Evolutionary conservation across 164 flowering plant species (phyloP).

Genomic region (Aristolochia contorta): DNA sequence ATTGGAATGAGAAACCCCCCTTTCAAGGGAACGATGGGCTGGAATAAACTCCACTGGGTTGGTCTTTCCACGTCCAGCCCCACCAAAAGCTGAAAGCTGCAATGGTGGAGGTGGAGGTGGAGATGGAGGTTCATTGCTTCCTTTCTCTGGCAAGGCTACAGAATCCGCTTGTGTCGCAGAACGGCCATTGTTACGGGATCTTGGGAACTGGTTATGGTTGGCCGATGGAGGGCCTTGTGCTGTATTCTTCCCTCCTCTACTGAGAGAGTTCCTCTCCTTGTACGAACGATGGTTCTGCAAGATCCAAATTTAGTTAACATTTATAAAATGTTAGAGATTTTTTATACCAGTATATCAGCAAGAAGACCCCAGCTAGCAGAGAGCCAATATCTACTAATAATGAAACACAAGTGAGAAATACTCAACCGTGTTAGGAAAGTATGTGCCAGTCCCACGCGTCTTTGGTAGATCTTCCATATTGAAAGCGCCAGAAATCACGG

Average conservation of each 20-base stretch:
- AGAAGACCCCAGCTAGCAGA: not conserved
- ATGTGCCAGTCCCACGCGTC: constrained; percentile 74
- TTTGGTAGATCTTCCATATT: constrained; percentile 47
- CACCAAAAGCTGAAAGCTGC: constrained; percentile 14
- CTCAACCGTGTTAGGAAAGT: constrained; percentile 68
- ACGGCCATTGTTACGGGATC: constrained; percentile 42
- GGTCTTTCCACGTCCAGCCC: constrained; percentile 11
- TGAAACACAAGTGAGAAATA: not conserved
- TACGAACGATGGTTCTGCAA: constrained; percentile 50
- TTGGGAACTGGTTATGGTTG: constrained; percentile 11
- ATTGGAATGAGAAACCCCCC: constrained; percentile 16
- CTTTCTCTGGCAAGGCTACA: constrained; percentile 24
- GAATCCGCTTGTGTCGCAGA: constrained; percentile 9
- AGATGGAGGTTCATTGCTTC: constrained; percentile 10
- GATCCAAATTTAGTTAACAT: constrained; percentile 7
- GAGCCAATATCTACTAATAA: not conserved
- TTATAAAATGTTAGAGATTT: not conserved
- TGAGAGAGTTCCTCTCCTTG: constrained; percentile 27
- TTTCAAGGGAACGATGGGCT: constrained; percentile 14
- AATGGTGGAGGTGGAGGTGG: constrained; percentile 5
- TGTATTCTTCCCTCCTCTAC: constrained; percentile 48
- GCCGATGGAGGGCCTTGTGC: constrained; percentile 5
- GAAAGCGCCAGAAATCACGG: constrained; percentile 27
- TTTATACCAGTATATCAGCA: not conserved
- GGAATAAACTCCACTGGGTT: constrained; percentile 13